Evolutionary conservation across 176 grass and related monocot species (phyloP), one percentile per base, ranked within the genome.

Genomic region (Phoenix dactylifera): DNA sequence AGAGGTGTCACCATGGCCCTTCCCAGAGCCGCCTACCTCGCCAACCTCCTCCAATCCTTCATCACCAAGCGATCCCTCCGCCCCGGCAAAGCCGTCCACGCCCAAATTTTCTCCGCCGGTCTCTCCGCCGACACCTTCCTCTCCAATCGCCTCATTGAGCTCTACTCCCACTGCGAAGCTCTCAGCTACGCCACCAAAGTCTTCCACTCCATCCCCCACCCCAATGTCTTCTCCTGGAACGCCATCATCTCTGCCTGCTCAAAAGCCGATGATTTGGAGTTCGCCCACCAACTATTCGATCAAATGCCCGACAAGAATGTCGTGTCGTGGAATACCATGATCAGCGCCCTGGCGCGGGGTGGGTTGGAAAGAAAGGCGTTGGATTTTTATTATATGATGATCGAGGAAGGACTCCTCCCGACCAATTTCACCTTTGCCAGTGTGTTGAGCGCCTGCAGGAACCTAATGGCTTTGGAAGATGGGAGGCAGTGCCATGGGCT

Each of bases 251-350:
- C 70, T 3, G 76, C 76, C 0, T 72, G 73, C 0, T 89, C 69
- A 54, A 81, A 84, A 61, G 66, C 76, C 48, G 70, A 83, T 3
- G 71, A 89, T 28, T 62, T 89, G 50, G 79, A 77, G 0, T 23
- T 76, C 20, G 86, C 90, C 6, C 73, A 58, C 22, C 64, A 63
- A 16, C 70, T 95, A 82, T 84, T 95, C 76, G 86, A 62, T 24
- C 62, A 61, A 89, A 83, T 89, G 79, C 90, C 90, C 22, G 63
- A 71, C 1, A 87, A 74, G 32, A 86, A 81, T 66, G 74, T 67
- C 52, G 82, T 86, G 26, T 89, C 86, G 32, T 95, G 79, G 82
- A 95, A 83, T 71, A 89, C 85, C 76, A 79, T 95, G 65, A 89
- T 89, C 66, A 52, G 76, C 24, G 57, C 70, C 20, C 68, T 81